phyloP scores from a whole-genome alignment of 2,329 filamentous ascomycete species.

The Aaosphaeria pasadenensis region DNA sequence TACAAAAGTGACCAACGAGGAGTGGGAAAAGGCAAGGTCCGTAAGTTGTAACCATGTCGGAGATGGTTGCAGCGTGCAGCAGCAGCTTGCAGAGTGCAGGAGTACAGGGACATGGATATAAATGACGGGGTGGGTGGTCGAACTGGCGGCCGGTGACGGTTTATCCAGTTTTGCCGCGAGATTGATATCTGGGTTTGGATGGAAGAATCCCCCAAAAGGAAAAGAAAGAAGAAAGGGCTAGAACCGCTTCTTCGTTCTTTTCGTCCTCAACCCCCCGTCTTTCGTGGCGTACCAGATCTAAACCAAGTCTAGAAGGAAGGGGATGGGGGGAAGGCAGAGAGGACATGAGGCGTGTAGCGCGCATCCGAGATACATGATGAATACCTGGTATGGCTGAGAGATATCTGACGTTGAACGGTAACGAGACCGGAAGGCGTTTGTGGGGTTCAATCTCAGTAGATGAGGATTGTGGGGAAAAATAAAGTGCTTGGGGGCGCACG shows the following conservation, averaged over 20 bases:
- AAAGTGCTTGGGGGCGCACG: slow-evolving; percentile 1
- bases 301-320: slow-evolving; percentile 4
- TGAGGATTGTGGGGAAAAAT: slow-evolving; percentile 10
- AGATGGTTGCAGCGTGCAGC: too few relatives aligned
- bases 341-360: not conserved
- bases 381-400: slow-evolving; percentile 4
- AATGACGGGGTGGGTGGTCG: not conserved
- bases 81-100: too few relatives aligned
- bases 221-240: too few relatives aligned
- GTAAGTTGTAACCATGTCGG: too few relatives aligned
- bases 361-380: slow-evolving; percentile 1
- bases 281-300: too few relatives aligned
- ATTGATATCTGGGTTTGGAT: slow-evolving; percentile 9
- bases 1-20: too few relatives aligned
- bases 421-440: slow-evolving; percentile 10
- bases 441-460: slow-evolving; percentile 11
- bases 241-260: too few relatives aligned
- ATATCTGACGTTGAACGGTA: slow-evolving; percentile 4
- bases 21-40: too few relatives aligned
- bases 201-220: too few relatives aligned
- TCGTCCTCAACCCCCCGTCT: too few relatives aligned
- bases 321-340: not conserved
- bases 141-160: not conserved
- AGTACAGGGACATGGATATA: too few relatives aligned
- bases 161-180: slow-evolving; percentile 17